Percentiles rank a stretch among this genome's conserved stretches.
phyloP scores from a whole-genome alignment of 2,329 filamentous ascomycete genomes.

The Alternaria sp. region DNA sequence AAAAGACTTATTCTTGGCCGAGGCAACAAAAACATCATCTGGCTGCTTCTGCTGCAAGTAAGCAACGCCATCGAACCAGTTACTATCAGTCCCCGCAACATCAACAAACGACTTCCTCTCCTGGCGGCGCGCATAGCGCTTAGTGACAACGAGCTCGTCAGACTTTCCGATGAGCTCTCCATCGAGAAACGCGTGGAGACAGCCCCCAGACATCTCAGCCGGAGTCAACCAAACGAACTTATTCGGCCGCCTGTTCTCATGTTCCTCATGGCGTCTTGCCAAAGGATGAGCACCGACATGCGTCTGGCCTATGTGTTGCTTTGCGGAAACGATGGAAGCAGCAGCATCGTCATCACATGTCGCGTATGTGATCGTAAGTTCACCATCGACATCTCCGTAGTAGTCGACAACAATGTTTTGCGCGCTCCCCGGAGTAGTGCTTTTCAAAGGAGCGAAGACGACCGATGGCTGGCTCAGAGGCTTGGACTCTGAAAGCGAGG shows the following conservation, averaged over 20 bases:
- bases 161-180: conserved; percentile 47
- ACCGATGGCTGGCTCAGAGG: not conserved
- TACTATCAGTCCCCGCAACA: conserved; percentile 61
- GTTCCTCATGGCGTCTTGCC: conserved; percentile 25
- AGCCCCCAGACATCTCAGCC: conserved; percentile 41
- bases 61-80: conserved; percentile 68
- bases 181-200: conserved; percentile 50
- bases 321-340: conserved; percentile 1
- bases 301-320: conserved; percentile 25
- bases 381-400: conserved; percentile 21
- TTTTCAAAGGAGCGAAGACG: not conserved
- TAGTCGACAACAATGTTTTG: conserved; percentile 30
- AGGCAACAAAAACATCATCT: conserved; percentile 55
- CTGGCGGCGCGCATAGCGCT: conserved; percentile 27
- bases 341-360: conserved; percentile 18
- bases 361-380: conserved; percentile 31
- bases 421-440: not conserved
- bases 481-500: not conserved
- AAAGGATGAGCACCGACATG: conserved; percentile 28
- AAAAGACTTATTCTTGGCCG: conserved; percentile 61
- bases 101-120: conserved; percentile 43
- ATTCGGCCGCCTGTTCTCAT: conserved; percentile 17
- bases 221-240: conserved; percentile 53
- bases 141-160: conserved; percentile 21
- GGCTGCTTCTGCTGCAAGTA: conserved; percentile 61